Evolutionary conservation across 2,329 filamentous ascomycete genomes (phyloP), one percentile per base, ranked within the genome.

Genomic region (Xylariales sp.): DNA sequence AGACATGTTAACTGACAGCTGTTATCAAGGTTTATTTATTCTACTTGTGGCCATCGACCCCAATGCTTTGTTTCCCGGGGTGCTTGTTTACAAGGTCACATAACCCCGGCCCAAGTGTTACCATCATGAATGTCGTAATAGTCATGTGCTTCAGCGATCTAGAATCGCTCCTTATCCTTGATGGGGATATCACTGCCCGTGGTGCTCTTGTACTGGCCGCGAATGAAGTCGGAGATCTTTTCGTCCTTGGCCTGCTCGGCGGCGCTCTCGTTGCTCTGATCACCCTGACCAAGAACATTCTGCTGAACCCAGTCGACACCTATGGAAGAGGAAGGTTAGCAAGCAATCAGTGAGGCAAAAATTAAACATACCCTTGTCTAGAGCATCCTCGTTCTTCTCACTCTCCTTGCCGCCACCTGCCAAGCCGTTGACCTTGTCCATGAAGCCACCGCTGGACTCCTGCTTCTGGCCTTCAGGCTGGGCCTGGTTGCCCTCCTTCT

Each of bases 161-260:
- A 60, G 25, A 54, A 56, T 14, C 56, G 70, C 33, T 80, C 69
- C 70, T 88, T 88, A 62, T 89, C 86, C 57, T 76, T 68, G 60
- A 88, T 66, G 20, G 82, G 80, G 40, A 90, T 60, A 6, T 90
- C 86, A 5, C 65, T 78, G 44, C 87, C 87, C 0, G 82, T 84
- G 0, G 65, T 58, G 34, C 53, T 65, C 73, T 88, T 88, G 74
- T 88, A 90, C 63, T 84, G 69, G 31, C 62, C 64, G 27, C 86
- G 78, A 52, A 91, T 79, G 60, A 76, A 82, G 60, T 88, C 83
- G 20, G 78, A 80, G 52, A 90, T 86, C 60, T 84, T 71, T 63
- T 88, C 83, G 60, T 93, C 88, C 69, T 91, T 90, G 53, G 83
- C 84, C 66, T 94, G 87, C 66, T 94, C 88, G 15, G 80, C 58